These are phyloP conservation scores for Wickerhamomyces subpelliculosus DNA, from an alignment of 805 yeast genomes.

Conservation along the genomic window DNA sequence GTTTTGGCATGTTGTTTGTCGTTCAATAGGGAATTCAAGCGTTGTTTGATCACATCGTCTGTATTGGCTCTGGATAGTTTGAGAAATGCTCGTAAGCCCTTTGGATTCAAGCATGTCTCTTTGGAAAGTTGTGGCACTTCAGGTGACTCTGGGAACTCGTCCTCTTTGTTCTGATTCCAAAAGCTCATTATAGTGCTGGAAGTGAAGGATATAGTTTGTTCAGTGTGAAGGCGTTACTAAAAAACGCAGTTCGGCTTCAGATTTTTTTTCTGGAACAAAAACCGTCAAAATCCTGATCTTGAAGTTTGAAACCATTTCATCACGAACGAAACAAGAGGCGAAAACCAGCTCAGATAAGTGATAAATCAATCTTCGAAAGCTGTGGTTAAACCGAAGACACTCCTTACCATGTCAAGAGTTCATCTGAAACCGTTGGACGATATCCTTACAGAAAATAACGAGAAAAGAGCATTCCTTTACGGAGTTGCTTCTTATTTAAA, in stretches of 20 bases:
- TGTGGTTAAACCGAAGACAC: too few species aligned
- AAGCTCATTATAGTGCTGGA: too few species aligned
- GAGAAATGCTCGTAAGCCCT: conserved; percentile 30
- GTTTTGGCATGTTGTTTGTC: conserved; percentile 14
- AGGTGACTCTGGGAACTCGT: conserved; percentile 11
- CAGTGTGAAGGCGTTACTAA: too few species aligned
- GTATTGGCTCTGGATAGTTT: conserved; percentile 27
- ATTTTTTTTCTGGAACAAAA: too few species aligned
- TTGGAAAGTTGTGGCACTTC: conserved; percentile 20
- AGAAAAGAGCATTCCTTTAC: neutral
- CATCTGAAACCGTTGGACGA: neutral
- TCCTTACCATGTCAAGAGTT: neutral
- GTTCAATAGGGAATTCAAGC: conserved; percentile 32
- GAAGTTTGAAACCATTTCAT: too few species aligned
- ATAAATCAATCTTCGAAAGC: too few species aligned
- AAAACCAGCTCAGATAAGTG: neutral
- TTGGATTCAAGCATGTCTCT: conserved; percentile 26
- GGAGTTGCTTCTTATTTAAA: neutral
- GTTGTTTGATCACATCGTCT: conserved; percentile 41
- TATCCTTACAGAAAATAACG: neutral
- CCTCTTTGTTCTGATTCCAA: conserved; percentile 16
- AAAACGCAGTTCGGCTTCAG: too few species aligned
- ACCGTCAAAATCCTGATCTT: too few species aligned
- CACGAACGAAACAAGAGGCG: neutral
- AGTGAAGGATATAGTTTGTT: too few species aligned